Evolutionary conservation across 805 yeast genomes (phyloP).

Genomic region (Candida tammaniensis): DNA sequence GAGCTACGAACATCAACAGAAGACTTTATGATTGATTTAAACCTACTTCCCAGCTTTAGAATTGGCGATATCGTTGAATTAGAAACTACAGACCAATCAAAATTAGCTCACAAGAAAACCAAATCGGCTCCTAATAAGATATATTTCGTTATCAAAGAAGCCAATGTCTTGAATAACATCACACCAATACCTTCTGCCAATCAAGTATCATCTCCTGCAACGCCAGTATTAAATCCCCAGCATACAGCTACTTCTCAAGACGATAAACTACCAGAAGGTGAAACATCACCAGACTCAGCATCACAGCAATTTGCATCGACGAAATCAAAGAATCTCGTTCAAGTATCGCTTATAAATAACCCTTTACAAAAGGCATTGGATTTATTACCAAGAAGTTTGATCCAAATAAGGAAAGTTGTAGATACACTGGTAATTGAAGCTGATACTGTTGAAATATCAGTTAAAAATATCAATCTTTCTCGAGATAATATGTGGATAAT

Average conservation of each 20-base stretch:
- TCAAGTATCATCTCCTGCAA: slow-evolving; percentile 5
- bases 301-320: no score
- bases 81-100: slow-evolving; percentile 27
- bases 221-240: slow-evolving; percentile 7
- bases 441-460: slow-evolving; percentile 77
- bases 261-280: no score
- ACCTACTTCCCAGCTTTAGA: slow-evolving; percentile 56
- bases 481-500: slow-evolving; percentile 93
- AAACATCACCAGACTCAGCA: background rate
- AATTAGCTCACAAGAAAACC: background rate
- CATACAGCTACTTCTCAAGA: slow-evolving; percentile 3
- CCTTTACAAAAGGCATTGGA: slow-evolving; percentile 60
- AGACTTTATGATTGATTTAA: slow-evolving; percentile 61
- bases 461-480: slow-evolving; percentile 76
- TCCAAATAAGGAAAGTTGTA: slow-evolving; percentile 49
- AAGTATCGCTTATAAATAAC: slow-evolving; percentile 57
- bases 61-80: slow-evolving; percentile 80
- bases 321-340: slow-evolving; percentile 26
- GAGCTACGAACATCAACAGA: slow-evolving; percentile 58
- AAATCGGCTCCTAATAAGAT: slow-evolving; percentile 13
- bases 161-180: slow-evolving; percentile 13
- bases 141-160: slow-evolving; percentile 15
- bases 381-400: slow-evolving; percentile 65
- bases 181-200: slow-evolving; percentile 6
- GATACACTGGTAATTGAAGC: slow-evolving; percentile 54